Evolutionary conservation across 179 eudicot genomes (phyloP), one percentile per base, ranked within the genome.

Genomic region (Patellifolia procumbens): DNA sequence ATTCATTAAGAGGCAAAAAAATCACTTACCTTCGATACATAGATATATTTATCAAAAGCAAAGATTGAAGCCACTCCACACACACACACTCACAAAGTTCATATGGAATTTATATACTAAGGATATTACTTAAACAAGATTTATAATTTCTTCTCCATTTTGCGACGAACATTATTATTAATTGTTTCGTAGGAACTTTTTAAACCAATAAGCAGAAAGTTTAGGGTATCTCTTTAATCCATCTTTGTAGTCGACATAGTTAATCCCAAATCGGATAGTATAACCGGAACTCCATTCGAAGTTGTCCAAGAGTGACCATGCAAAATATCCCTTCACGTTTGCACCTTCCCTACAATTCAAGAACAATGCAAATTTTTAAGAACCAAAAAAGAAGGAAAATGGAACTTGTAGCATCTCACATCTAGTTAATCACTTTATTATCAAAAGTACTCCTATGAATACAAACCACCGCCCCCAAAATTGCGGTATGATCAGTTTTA

Each of bases 251-350:
- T 85, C 85, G 22, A 85, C 74, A 42, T 61, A 85, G 64, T 73
- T 63, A 13, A 85, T 68, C 56, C 87, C 87, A 17, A 81, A 82
- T 43, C 87, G 80, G 26, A 68, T 65, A 0, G 74, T 79, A 31
- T 68, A 85, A 1, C 87, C 87, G 2, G 83, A 76, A 12, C 2
- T 16, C 87, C 87, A 85, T 74, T 85, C 87, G n/a, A 82, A 85
- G 74, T 82, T 82, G 78, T 85, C 87, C 26, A 79, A 58, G 29
- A 78, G 82, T 56, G 87, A 85, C 87, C 87, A 82, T 11, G 85
- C 85, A 39, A 85, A 79, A 66, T 78, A 85, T 0, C 84, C 84
- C 73, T 70, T 74, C 32, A 82, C 79, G 10, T 74, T 75, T 1
- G 70, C 79, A 8, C 70, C 85, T 67, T 61, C 64, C 59, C 87